phyloP scores from a whole-genome alignment of 2,329 filamentous ascomycete genomes.

The Claviceps maximensis region DNA sequence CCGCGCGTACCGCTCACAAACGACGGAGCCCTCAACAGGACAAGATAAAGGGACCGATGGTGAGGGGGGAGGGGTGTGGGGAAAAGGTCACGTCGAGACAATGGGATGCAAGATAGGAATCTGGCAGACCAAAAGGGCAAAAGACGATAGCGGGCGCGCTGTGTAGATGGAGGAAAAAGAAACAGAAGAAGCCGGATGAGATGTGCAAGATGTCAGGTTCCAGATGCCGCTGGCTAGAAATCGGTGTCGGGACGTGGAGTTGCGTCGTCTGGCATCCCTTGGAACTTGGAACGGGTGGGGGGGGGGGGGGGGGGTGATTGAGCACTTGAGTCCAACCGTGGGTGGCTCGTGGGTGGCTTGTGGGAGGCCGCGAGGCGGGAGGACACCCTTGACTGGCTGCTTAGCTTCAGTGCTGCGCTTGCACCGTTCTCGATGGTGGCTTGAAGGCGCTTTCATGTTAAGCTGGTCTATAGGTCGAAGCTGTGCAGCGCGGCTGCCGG shows the following conservation, averaged over 20 bases:
- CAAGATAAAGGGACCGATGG: background rate
- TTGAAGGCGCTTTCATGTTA: background rate
- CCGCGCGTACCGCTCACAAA: slow-evolving; percentile 21
- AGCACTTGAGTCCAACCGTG: slow-evolving; percentile 3
- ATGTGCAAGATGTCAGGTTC: slow-evolving; percentile 13
- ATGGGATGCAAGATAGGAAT: slow-evolving; percentile 7
- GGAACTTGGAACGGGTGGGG: slow-evolving; percentile 4
- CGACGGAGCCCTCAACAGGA: slow-evolving; percentile 2
- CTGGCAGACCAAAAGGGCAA: slow-evolving; percentile 11
- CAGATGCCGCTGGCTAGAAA: background rate
- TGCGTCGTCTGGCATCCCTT: background rate
- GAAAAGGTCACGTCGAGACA: slow-evolving; percentile 6
- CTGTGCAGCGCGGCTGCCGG: slow-evolving; percentile 1
- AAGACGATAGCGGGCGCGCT: slow-evolving; percentile 3
- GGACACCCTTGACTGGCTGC: background rate
- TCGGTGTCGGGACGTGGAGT: slow-evolving; percentile 1
- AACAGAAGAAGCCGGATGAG: background rate
- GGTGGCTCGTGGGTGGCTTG: slow-evolving; percentile 10
- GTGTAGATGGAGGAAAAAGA: background rate
- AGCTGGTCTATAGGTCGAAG: background rate
- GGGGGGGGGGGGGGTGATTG: slow-evolving; percentile 2
- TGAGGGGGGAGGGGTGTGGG: slow-evolving; percentile 2
- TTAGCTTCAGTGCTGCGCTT: background rate
- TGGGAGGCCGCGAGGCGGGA: background rate
- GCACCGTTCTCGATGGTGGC: background rate